A percentile compares a stretch with the other conserved stretches of the same genome.
phyloP scores from a whole-genome alignment of 1,284 basidiomycete genomes.

The Xerocomus cyaneibrunnescens region DNA sequence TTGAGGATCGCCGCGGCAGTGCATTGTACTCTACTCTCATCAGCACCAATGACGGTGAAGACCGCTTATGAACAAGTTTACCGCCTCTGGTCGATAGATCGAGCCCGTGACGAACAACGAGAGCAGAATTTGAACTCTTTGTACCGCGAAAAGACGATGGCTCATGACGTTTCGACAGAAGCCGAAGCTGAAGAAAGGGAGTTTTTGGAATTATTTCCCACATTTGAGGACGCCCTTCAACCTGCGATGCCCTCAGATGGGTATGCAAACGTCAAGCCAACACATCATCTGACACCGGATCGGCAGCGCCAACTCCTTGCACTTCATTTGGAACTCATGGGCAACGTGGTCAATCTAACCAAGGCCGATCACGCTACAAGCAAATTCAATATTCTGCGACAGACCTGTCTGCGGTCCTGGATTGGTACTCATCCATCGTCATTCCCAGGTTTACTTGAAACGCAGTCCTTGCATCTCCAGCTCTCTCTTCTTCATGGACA shows the following conservation, averaged over 20 bases:
- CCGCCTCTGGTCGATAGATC: constrained; percentile 83
- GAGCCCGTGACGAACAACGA: constrained; percentile 65
- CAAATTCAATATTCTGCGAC: constrained; percentile 25
- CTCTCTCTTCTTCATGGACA: constrained; percentile 29
- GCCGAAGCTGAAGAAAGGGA: constrained; percentile 80
- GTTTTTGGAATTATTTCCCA: constrained; percentile 81
- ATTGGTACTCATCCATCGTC: constrained; percentile 12
- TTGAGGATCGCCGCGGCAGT: constrained; percentile 51
- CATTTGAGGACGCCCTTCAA: constrained; percentile 67
- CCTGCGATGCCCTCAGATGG: constrained; percentile 19
- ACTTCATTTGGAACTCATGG: constrained; percentile 29
- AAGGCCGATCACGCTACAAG: not conserved
- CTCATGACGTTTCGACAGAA: constrained; percentile 64
- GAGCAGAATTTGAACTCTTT: constrained; percentile 71
- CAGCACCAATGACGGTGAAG: constrained; percentile 41
- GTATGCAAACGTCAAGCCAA: constrained; percentile 6
- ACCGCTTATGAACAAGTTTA: constrained; percentile 70
- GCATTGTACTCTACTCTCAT: constrained; percentile 31
- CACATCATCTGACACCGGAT: constrained; percentile 20
- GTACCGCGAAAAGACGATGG: constrained; percentile 70
- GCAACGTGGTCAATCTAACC: not conserved
- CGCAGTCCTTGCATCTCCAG: constrained; percentile 28
- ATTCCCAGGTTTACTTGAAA: constrained; percentile 29
- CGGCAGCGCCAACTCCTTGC: constrained; percentile 27
- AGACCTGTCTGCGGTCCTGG: constrained; percentile 23